Evolutionary conservation across 129 eudicot species (phyloP).

Genomic region (Saposhnikovia divaricata): DNA sequence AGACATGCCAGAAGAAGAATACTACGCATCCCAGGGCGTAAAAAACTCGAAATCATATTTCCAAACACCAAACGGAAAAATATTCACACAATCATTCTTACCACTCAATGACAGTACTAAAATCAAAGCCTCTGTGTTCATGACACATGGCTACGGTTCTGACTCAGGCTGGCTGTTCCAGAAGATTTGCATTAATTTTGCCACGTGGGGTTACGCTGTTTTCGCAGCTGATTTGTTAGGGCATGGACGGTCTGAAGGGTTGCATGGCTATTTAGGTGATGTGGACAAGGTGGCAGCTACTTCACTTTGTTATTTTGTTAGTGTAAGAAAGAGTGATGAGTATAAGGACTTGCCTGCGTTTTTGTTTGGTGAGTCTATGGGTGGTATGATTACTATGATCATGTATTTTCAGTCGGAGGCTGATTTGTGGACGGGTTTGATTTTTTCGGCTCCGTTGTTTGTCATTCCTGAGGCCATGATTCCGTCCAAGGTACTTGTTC

Average conservation of each 20-base stretch:
- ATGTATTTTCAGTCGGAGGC: constrained; percentile 69
- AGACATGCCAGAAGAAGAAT: constrained; percentile 59
- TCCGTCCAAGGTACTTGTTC: constrained; percentile 60
- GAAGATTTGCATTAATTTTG: constrained; percentile 60
- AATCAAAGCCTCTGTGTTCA: constrained; percentile 49
- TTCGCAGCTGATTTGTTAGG: constrained; percentile 80
- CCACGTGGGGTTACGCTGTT: constrained; percentile 84
- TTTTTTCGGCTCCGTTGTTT: constrained; percentile 71
- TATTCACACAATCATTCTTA: constrained; percentile 67
- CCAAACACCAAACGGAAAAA: constrained; percentile 53
- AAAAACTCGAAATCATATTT: constrained; percentile 53
- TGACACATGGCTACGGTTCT: constrained; percentile 82
- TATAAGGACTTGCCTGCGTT: constrained; percentile 61
- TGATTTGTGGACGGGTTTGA: constrained; percentile 67
- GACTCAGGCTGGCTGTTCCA: constrained; percentile 80
- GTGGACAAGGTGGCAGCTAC: constrained; percentile 55
- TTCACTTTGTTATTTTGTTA: constrained; percentile 33
- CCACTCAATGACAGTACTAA: constrained; percentile 31
- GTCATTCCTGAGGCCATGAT: constrained; percentile 67
- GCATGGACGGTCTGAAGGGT: constrained; percentile 74
- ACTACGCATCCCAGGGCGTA: constrained; percentile 56
- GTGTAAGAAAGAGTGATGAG: constrained; percentile 48
- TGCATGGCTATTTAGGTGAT: constrained; percentile 68
- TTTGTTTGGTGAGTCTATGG: constrained; percentile 78
- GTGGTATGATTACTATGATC: constrained; percentile 58